Conservation (phyloP, 2,329 filamentous ascomycete species). For the Fusarium palustre region DNA sequence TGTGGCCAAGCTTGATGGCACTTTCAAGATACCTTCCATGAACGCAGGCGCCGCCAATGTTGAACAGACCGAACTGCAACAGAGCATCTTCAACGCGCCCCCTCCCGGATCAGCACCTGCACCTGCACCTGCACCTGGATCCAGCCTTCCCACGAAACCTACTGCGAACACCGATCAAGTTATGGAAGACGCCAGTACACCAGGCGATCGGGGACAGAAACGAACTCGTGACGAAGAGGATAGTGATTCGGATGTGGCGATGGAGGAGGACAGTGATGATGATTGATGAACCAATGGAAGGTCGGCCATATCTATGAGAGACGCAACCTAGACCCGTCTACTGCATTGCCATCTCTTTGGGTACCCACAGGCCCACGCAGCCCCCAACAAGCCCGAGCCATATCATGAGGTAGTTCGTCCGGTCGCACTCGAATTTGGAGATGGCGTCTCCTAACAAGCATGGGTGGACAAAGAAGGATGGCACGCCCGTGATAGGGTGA, state of each 20-base stretch:
- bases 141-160: slow-evolving; percentile 62
- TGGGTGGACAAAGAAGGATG: slow-evolving; percentile 92
- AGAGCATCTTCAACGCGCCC: slow-evolving; percentile 82
- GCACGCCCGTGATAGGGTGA: slow-evolving; percentile 82
- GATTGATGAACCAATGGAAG: slow-evolving; percentile 60
- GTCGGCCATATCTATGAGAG: slow-evolving; percentile 35
- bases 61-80: slow-evolving; percentile 78
- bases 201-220: slow-evolving; percentile 74
- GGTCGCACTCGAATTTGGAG: slow-evolving; percentile 69
- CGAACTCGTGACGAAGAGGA: slow-evolving; percentile 74
- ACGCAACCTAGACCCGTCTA: slow-evolving; percentile 39
- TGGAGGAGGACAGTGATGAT: slow-evolving; percentile 79
- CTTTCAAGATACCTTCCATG: slow-evolving; percentile 76
- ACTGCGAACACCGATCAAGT: slow-evolving; percentile 59
- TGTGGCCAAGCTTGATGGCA: slow-evolving; percentile 91
- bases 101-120: slow-evolving; percentile 62
- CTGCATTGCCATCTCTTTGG: slow-evolving; percentile 71
- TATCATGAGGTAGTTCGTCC: slow-evolving; percentile 80
- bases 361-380: slow-evolving; percentile 82
- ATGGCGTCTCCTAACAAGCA: slow-evolving; percentile 89
- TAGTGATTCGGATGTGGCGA: slow-evolving; percentile 75
- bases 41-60: slow-evolving; percentile 63
- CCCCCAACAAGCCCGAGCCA: slow-evolving; percentile 92
- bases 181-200: slow-evolving; percentile 64
- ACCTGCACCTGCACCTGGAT: slow-evolving; percentile 55